Evolutionary conservation across 164 flowering plant genomes (phyloP), one percentile per base, ranked within the genome.

Genomic region (Aristolochia fimbriata): DNA sequence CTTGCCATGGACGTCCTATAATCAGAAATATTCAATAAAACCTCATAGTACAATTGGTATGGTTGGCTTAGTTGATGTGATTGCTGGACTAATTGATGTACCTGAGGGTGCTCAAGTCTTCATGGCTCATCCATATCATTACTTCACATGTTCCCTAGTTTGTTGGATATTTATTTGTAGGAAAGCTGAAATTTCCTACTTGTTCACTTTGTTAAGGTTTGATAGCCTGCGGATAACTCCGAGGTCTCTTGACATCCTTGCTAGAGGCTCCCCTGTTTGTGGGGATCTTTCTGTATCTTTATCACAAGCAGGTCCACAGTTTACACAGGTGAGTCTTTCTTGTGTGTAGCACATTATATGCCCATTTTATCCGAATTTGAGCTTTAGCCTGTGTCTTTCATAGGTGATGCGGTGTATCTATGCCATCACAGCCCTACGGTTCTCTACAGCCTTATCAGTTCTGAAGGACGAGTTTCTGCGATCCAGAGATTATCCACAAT

Each of bases 241-340:
- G 62, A 83, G 97, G 79, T 94, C 99, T 62, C 96, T 94, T 63
- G 96, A 94, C 64, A 84, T 94, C 73, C 96, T 94, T 63, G 84
- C 97, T 46, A 77, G 77, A 74, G 96, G 97, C 66, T 73, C 99
- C 70, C 96, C 99, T 52, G 86, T 91, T 62, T 94, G 97, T 78
- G 99, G 99, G 65, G 96, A 91, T 76, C 96, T 94, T 72, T 96
- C 99, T 58, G 95, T 94, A 56, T 79, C 99, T 72, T 70, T 94
- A 65, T 88, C 99, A 43, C 99, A 94, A 77, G 81, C 97, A 25
- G 92, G 99, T 55, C 96, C 97, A 51, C 99, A 94, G 76, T 94
- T 94, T 71, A 88, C 97, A 41, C 99, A 93, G 88, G 99, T 90
- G 64, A 64, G 68, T 19, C 21, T 64, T 25, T 11, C 43, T 3